phyloP scores from a whole-genome alignment of 164 flowering plant species.

The Euptelea pleiosperma region DNA sequence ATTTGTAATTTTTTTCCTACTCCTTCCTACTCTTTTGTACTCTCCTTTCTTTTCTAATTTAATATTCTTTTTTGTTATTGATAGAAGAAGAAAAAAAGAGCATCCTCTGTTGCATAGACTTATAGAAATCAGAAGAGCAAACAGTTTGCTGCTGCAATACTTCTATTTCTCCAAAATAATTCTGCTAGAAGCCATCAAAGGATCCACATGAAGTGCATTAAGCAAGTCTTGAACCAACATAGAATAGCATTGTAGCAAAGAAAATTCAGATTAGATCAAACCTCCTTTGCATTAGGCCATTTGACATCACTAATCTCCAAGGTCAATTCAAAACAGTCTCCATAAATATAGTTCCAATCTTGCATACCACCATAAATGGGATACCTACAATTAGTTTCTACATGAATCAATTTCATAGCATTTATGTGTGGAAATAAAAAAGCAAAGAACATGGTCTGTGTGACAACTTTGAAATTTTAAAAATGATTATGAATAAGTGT shows the following conservation, averaged over 20 bases:
- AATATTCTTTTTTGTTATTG: no score
- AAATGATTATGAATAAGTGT: background rate
- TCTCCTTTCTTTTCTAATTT: no score
- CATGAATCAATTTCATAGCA: conserved; percentile 10
- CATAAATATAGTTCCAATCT: conserved; percentile 95
- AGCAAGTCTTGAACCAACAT: background rate
- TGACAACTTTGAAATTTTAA: background rate
- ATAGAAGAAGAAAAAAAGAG: no score
- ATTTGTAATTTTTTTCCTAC: no score
- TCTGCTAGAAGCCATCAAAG: no score
- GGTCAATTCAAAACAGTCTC: conserved; percentile 91
- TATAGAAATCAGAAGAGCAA: no score
- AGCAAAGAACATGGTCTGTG: background rate
- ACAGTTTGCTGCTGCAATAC: no score
- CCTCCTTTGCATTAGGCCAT: conserved; percentile 93
- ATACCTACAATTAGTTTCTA: conserved; percentile 55
- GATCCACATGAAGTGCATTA: no score
- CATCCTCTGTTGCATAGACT: no score
- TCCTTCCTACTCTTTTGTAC: no score
- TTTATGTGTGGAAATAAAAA: background rate
- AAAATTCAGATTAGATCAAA: conserved; percentile 21
- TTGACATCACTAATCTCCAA: conserved; percentile 88
- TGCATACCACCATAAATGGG: conserved; percentile 99
- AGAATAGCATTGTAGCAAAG: background rate
- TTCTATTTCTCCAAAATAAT: no score